Conservation (phyloP, 2,329 filamentous ascomycete genomes). For the Clonostachys solani region DNA sequence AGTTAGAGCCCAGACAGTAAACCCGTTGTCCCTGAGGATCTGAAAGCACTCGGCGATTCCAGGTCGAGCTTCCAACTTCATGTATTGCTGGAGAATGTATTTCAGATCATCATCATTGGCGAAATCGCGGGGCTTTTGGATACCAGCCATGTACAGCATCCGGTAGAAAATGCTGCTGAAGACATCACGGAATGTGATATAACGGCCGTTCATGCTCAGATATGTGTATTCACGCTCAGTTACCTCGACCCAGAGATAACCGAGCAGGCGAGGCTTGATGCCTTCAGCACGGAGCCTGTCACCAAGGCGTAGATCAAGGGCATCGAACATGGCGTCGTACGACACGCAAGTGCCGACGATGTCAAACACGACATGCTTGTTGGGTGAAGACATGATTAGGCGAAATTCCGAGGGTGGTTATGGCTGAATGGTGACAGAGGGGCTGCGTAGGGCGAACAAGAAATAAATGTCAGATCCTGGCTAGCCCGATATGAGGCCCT, state of each 20-base stretch:
- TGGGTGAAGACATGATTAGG: background rate
- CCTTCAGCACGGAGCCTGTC: slow-evolving; percentile 26
- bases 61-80: slow-evolving; percentile 24
- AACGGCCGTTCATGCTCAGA: slow-evolving; percentile 35
- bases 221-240: slow-evolving; percentile 46
- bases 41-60: slow-evolving; percentile 34
- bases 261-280: slow-evolving; percentile 35
- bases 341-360: slow-evolving; percentile 47
- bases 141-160: slow-evolving; percentile 35
- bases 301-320: slow-evolving; percentile 34
- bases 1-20: slow-evolving; percentile 50
- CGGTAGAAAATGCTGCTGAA: slow-evolving; percentile 42
- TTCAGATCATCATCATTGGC: slow-evolving; percentile 35
- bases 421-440: too few relatives aligned
- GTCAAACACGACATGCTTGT: slow-evolving; percentile 43
- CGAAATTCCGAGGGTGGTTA: too few relatives aligned
- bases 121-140: slow-evolving; percentile 32
- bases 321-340: slow-evolving; percentile 35
- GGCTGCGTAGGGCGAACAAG: too few relatives aligned
- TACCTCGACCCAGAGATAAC: slow-evolving; percentile 39
- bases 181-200: slow-evolving; percentile 34
- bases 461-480: too few relatives aligned
- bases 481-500: too few relatives aligned
- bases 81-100: slow-evolving; percentile 30
- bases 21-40: slow-evolving; percentile 36